Evolutionary conservation across 148 eudicot genomes (phyloP), one percentile per base, ranked within the genome.

Genomic region (Nyssa sinensis): DNA sequence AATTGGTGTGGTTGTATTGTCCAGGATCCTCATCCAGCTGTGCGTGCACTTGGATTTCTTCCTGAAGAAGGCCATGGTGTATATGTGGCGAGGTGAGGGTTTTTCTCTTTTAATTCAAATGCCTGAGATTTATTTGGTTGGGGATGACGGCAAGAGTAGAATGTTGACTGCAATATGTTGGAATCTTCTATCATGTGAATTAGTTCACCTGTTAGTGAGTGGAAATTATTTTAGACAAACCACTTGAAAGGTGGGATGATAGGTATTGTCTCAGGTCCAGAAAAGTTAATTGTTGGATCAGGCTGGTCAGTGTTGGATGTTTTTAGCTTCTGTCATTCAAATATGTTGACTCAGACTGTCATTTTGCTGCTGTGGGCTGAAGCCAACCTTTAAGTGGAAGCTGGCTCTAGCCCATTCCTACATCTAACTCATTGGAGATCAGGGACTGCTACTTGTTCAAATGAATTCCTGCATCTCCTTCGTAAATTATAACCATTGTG

Each of bases 31-130:
- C 97, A 92, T 77, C 83, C 97, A 30, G 97, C 96, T 1, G 98
- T 94, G 13, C 87, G 98, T 77, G 93, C 98, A 75, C 97, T 92
- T 67, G 98, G 96, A 28, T 94, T 90, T 86, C 90, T 94, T 78
- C 98, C 98, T 66, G 82, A 89, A 75, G 92, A 94, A 85, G 98
- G 97, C 32, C 98, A 94, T 85, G 98, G 98, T 72, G 97, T 94
- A 71, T 94, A 88, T 81, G 96, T 92, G 47, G 87, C 96, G 60
- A 90, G 96, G 98, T 92, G 72, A 71, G 67, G 16, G 19, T 62
- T 34, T 44, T 29, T 19, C 33, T 30, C 13, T 49, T 12, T 44
- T 19, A 34, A 2, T 66, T 34, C 10, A 63, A 12, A 29, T 63
- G 33, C 28, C 1, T 35, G 44, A 41, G 35, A 41, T 34, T 39